phyloP scores from a whole-genome alignment of 2,329 filamentous ascomycete species.

The Clarireedia hainanense region DNA sequence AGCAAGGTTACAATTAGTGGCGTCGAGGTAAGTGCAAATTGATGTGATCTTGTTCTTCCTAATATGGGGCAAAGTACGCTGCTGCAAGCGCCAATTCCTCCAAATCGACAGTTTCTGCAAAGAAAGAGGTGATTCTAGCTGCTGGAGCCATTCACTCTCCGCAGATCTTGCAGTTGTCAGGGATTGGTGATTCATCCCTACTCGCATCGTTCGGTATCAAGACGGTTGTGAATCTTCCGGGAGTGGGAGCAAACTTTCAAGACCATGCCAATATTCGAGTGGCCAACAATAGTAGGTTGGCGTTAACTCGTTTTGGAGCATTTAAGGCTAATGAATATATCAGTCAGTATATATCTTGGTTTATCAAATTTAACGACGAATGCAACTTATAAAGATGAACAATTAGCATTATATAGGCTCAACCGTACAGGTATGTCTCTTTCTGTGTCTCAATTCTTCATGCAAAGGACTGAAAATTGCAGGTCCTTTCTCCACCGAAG shows the following conservation, averaged over 20 bases:
- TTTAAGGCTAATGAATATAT: no score
- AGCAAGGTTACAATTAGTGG: neutral
- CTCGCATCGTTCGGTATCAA: slow-evolving; percentile 37
- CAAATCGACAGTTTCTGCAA: slow-evolving; percentile 14
- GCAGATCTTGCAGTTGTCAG: slow-evolving; percentile 44
- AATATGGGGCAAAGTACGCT: slow-evolving; percentile 1
- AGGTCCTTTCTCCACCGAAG: slow-evolving; percentile 8
- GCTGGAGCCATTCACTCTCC: slow-evolving; percentile 45
- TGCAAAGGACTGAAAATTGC: neutral
- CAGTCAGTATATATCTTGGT: neutral
- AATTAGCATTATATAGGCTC: slow-evolving; percentile 1
- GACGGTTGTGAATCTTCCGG: slow-evolving; percentile 36
- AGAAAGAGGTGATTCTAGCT: slow-evolving; percentile 40
- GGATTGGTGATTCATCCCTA: slow-evolving; percentile 38
- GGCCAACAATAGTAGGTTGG: neutral
- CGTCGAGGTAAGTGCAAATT: neutral
- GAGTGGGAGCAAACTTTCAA: slow-evolving; percentile 44
- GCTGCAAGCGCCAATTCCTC: slow-evolving; percentile 21
- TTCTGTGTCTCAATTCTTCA: no score
- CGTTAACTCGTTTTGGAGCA: no score
- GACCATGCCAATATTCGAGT: slow-evolving; percentile 31
- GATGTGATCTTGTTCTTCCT: neutral
- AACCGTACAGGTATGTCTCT: slow-evolving; percentile 1
- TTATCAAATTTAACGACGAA: slow-evolving; percentile 2
- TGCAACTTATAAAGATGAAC: slow-evolving; percentile 6